Conservation (phyloP, 116 monocot genomes). For the Posidonia oceanica region DNA sequence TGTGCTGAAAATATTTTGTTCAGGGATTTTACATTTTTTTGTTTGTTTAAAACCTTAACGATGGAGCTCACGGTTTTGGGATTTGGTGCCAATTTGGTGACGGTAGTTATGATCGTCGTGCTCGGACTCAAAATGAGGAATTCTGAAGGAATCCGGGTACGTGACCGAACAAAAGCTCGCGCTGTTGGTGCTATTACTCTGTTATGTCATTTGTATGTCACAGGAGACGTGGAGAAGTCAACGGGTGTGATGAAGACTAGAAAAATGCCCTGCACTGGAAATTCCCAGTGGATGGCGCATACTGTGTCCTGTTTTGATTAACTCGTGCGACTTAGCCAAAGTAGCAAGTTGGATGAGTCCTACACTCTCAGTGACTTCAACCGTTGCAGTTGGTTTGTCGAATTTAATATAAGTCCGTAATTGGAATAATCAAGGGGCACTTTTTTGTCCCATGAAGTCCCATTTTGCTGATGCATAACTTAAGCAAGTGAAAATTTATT, state of each 20-base stretch:
- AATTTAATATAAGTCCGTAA: too few relatives aligned
- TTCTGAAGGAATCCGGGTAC: conserved; percentile 22
- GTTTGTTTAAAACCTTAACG: conserved; percentile 3
- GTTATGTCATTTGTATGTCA: too few relatives aligned
- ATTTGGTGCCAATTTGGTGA: conserved; percentile 46
- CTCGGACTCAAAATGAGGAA: conserved; percentile 28
- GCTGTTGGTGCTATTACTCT: neutral
- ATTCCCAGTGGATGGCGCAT: neutral
- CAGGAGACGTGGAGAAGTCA: too few relatives aligned
- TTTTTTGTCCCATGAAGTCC: too few relatives aligned
- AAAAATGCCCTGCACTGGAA: neutral
- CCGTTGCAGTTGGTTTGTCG: too few relatives aligned
- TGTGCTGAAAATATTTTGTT: neutral
- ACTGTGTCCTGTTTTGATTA: neutral
- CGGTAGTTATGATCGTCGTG: conserved; percentile 22
- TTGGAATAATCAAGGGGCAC: too few relatives aligned
- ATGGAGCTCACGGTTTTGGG: conserved; percentile 45
- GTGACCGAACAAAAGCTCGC: neutral
- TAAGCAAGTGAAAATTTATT: too few relatives aligned
- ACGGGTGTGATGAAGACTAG: too few relatives aligned
- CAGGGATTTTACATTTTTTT: neutral
- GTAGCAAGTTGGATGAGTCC: too few relatives aligned
- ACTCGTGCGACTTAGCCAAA: neutral
- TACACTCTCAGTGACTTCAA: too few relatives aligned
- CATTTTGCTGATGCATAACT: too few relatives aligned